phyloP scores from a whole-genome alignment of 2,329 filamentous ascomycete genomes.

The Colletotrichum lupini region DNA sequence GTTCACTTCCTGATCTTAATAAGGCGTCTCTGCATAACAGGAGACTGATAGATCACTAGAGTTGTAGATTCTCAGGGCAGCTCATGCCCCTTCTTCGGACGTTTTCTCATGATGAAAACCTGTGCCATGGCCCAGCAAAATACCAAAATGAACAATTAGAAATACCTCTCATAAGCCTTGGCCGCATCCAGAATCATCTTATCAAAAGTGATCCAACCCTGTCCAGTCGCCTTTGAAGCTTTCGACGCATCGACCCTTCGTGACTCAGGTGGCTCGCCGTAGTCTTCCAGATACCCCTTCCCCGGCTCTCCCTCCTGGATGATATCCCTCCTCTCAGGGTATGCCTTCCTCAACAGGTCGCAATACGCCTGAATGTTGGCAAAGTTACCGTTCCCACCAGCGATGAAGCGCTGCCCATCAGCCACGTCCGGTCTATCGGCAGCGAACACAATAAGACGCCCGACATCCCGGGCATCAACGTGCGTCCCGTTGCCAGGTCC shows the following conservation, averaged over 20 bases:
- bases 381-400: slow-evolving; percentile 10
- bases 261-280: slow-evolving; percentile 2
- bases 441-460: slow-evolving; percentile 19
- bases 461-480: slow-evolving; percentile 35
- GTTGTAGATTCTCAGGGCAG: background rate
- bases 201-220: slow-evolving; percentile 22
- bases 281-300: slow-evolving; percentile 21
- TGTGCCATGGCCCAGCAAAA: background rate
- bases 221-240: slow-evolving; percentile 23
- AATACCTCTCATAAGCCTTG: slow-evolving; percentile 29
- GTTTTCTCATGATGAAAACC: too few relatives aligned
- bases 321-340: slow-evolving; percentile 5
- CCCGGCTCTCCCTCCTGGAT: slow-evolving; percentile 30
- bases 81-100: background rate
- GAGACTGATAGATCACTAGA: too few relatives aligned
- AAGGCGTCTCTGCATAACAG: too few relatives aligned
- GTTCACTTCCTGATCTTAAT: background rate
- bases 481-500: slow-evolving; percentile 22
- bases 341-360: slow-evolving; percentile 22
- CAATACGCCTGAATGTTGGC: slow-evolving; percentile 17
- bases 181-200: slow-evolving; percentile 29
- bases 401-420: slow-evolving; percentile 16
- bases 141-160: background rate
- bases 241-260: slow-evolving; percentile 28
- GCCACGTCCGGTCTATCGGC: background rate